Base-by-base conservation (phyloP, 148 eudicot genomes). In the Rhododendron griersonianum region DNA sequence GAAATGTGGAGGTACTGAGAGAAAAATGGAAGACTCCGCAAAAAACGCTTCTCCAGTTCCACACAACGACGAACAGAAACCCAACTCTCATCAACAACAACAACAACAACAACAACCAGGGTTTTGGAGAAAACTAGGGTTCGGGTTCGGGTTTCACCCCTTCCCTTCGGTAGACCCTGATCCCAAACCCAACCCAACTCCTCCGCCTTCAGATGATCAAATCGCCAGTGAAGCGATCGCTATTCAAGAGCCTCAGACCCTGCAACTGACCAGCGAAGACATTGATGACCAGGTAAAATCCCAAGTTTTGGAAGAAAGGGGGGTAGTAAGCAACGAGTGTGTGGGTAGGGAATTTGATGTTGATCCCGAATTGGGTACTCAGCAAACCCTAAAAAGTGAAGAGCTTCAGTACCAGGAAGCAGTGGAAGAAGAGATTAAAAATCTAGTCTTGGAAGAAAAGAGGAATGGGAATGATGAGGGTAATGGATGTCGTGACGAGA, bases 121-220 rank as follows among this genome's bases (percentile, higher is more conserved):
- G 65, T 59, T 59, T 59, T 59, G 65, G 65, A 19, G 10, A 59
- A 59, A 59, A 59, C 65, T 59, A 59, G 65, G 65, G 23, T 57
- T 57, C 19, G 65, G 65, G n/a, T 59, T 87, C 80, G 89, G 89
- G 86, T 84, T 80, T 80, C 45, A 73, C 1, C 21, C 33, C 7
- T 23, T 35, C 2, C 65, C 61, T 37, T 23, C 85, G 35, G 21
- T 14, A 3, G 25, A 84, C 1, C 45, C 18, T 51, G 86, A 84
- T 71, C 67, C 28, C 19, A 35, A 7, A 11, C 65, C 23, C 23
- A 33, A 75, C 28, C 86, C 67, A 3, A 13, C 21, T n/a, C 13
- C 30, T n/a, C 71, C 51, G 1, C 71, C 86, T 0, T 5, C 81
- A 16, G 75, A 39, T 28, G 82, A 41, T 53, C 39, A 39, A 78